A percentile compares a stretch with the other conserved stretches of the same genome.
Evolutionary conservation across 768 basidiomycete genomes (phyloP).

Genomic region (Phylloporus sp.): DNA sequence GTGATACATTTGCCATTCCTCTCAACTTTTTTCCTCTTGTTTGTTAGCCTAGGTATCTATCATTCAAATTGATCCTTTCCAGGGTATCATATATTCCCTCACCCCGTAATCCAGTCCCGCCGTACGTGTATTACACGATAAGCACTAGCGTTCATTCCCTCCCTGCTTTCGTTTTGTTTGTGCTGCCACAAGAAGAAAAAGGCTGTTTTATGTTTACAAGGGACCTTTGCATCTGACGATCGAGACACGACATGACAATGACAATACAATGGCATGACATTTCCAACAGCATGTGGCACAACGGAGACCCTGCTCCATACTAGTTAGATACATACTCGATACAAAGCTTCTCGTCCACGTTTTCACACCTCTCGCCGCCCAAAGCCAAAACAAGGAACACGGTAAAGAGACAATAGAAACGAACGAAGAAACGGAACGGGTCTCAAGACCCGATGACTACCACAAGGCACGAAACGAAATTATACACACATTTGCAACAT

Average conservation of each 20-base stretch:
- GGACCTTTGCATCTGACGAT: neutral
- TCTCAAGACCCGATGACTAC: neutral
- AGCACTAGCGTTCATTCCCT: neutral
- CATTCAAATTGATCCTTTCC: neutral
- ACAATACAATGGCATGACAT: neutral
- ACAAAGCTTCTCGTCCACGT: neutral
- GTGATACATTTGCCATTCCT: neutral
- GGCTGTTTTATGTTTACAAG: neutral
- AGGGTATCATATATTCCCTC: neutral
- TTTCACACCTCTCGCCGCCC: neutral
- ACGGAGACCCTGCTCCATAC: neutral
- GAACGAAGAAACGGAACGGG: neutral
- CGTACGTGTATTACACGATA: neutral
- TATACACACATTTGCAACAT: neutral
- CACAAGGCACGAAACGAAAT: neutral
- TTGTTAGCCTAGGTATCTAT: slow-evolving; percentile 13
- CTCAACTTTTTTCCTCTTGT: neutral
- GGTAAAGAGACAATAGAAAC: neutral
- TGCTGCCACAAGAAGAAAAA: neutral
- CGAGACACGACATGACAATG: neutral
- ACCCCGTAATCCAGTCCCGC: neutral
- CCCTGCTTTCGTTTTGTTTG: neutral
- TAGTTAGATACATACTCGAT: neutral
- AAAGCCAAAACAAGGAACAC: neutral
- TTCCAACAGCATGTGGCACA: neutral